Base-by-base conservation (phyloP, 345 rosid species). In the Murraya paniculata region DNA sequence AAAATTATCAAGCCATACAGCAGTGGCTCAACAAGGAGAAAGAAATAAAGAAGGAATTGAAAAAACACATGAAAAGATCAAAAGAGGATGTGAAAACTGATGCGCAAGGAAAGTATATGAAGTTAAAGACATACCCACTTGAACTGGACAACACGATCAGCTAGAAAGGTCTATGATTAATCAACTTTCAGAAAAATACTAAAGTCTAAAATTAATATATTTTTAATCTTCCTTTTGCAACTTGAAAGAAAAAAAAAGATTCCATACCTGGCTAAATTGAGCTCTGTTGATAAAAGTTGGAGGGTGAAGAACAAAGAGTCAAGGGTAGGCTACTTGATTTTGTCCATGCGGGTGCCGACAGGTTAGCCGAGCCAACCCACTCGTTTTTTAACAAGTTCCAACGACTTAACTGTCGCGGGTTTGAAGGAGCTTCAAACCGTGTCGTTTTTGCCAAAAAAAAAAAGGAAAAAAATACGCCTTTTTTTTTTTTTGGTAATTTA, bases 91-190 rank as follows among this genome's bases (percentile, higher is more conserved):
- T 1, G 27, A 71, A 64, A 75, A 31, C 35, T 10, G 50, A 30
- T 4, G n/a, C 0, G 11, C 16, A 50, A 60, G 68, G 25, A 48
- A 64, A 64, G 78, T 4, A 64, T 64, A 64, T n/a, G 24, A 30
- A 48, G 31, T 70, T 75, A 14, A 58, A 48, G 24, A 64, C 69
- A 8, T 75, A 74, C 71, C 78, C 41, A 64, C 10, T 13, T 48
- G 60, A 6, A 64, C 24, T 8, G 74, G 64, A 28, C 45, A 41
- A 61, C 33, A 7, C 25, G 31, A 75, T 22, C 30, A 48, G 2
- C 38, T n/a, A 41, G 9, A 6, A 14, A 39, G 24, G 9, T 13
- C 28, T 28, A 19, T 7, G 33, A 2, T 61, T 38, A 41, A 61
- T 25, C 76, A 27, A 24, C 35, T 74, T 11, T 19, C 28, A 10